phyloP scores from a whole-genome alignment of 768 basidiomycete species.

The Peribolospora kevripleyi region DNA sequence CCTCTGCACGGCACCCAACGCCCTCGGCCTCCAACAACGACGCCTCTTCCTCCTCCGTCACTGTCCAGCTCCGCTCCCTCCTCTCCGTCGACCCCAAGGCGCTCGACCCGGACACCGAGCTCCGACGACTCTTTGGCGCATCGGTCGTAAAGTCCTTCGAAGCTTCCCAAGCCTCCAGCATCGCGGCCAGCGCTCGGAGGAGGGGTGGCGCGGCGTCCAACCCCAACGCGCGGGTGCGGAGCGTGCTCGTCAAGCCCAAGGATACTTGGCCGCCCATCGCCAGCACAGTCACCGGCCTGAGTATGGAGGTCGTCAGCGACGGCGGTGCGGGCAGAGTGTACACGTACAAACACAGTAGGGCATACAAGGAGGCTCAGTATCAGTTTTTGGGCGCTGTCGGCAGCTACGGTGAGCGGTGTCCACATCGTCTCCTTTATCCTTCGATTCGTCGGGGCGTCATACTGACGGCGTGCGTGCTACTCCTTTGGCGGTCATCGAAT shows the following conservation, averaged over 20 bases:
- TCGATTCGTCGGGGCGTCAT: too few relatives aligned
- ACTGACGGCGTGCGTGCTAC: neutral
- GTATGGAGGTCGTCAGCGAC: constrained; percentile 2
- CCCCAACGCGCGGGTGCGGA: constrained; percentile 23
- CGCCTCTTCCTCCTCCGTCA: neutral
- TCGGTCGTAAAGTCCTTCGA: constrained; percentile 37
- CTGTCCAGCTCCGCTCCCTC: constrained; percentile 21
- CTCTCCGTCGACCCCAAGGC: constrained; percentile 55
- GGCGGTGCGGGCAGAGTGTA: constrained; percentile 48
- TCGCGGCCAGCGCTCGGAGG: neutral
- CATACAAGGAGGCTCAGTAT: constrained; percentile 55
- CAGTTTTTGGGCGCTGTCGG: constrained; percentile 58
- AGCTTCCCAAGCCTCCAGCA: constrained; percentile 14
- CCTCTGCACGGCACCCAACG: neutral
- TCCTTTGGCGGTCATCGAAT: constrained; percentile 2
- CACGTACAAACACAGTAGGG: constrained; percentile 64
- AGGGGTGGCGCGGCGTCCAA: constrained; percentile 9
- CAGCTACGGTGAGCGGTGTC: constrained; percentile 42
- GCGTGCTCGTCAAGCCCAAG: constrained; percentile 53
- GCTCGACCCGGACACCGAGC: constrained; percentile 70
- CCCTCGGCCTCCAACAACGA: neutral
- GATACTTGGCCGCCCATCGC: constrained; percentile 41
- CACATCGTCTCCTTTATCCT: neutral
- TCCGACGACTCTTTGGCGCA: constrained; percentile 80
- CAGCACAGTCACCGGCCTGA: constrained; percentile 1